These are phyloP conservation scores for Globisporangium spinosum DNA, from an alignment of 352 stramenopile genomes.

Conservation along the genomic window DNA sequence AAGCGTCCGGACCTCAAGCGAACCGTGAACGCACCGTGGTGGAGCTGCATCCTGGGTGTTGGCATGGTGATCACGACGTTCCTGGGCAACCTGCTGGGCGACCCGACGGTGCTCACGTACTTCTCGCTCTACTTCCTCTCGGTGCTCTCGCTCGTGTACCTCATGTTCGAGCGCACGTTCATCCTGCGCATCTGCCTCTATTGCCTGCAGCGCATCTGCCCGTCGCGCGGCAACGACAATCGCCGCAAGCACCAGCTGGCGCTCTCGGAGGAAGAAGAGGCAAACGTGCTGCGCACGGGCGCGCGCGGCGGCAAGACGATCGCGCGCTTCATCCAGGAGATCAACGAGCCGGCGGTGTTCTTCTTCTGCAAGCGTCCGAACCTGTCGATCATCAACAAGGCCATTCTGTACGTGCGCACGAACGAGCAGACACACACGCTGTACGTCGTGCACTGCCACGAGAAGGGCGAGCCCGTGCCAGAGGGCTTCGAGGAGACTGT, in stretches of 20 bases:
- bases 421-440: slow-evolving; percentile 92
- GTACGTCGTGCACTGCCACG: slow-evolving; percentile 90
- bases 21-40: slow-evolving; percentile 86
- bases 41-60: slow-evolving; percentile 79
- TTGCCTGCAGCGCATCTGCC: slow-evolving; percentile 68
- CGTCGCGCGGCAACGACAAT: slow-evolving; percentile 40
- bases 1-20: slow-evolving; percentile 90
- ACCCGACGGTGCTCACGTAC: slow-evolving; percentile 86
- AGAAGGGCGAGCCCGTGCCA: slow-evolving; percentile 46
- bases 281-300: slow-evolving; percentile 60
- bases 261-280: slow-evolving; percentile 34
- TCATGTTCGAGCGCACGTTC: slow-evolving; percentile 90
- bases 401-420: slow-evolving; percentile 92
- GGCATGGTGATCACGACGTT: slow-evolving; percentile 82
- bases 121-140: slow-evolving; percentile 88
- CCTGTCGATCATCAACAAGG: slow-evolving; percentile 93
- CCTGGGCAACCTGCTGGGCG: slow-evolving; percentile 80
- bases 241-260: slow-evolving; percentile 24
- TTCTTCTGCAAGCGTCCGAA: slow-evolving; percentile 93
- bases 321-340: slow-evolving; percentile 75
- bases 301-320: slow-evolving; percentile 84
- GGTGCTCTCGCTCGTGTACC: slow-evolving; percentile 74
- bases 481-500: slow-evolving; percentile 86
- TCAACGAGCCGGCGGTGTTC: slow-evolving; percentile 91
- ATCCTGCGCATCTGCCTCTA: slow-evolving; percentile 82